phyloP scores from a whole-genome alignment of 352 stramenopile species.

The Globisporangium splendens region DNA sequence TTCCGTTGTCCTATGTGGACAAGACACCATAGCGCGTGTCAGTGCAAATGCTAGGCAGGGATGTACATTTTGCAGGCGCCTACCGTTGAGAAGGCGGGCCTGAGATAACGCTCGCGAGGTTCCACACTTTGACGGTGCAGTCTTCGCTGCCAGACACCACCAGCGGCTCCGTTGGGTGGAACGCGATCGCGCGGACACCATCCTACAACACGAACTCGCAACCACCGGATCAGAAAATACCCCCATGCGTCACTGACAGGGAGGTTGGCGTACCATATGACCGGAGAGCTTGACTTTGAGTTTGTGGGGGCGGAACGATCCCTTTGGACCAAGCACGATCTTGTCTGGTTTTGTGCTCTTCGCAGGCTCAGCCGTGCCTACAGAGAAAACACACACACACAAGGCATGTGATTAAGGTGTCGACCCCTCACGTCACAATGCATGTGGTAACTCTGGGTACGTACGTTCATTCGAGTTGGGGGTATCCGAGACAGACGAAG shows the following conservation, averaged over 20 bases:
- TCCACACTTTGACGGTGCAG: conserved; percentile 84
- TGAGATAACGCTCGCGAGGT: conserved; percentile 52
- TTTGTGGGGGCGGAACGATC: conserved; percentile 70
- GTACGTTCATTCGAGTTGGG: conserved; percentile 29
- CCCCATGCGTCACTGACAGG: neutral
- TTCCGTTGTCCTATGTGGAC: conserved; percentile 43
- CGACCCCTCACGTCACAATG: too few relatives aligned
- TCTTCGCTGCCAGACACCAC: conserved; percentile 84
- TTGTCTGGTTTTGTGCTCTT: conserved; percentile 40
- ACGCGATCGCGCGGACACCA: conserved; percentile 67
- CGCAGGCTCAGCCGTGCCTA: conserved; percentile 24
- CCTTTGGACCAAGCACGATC: conserved; percentile 52
- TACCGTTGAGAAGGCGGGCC: conserved; percentile 66
- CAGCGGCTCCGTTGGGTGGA: conserved; percentile 79
- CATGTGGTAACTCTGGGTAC: conserved; percentile 10
- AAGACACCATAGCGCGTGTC: neutral
- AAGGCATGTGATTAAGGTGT: too few relatives aligned
- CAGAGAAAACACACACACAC: neutral
- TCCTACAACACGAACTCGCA: conserved; percentile 33
- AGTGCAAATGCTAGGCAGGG: neutral
- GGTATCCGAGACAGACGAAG: conserved; percentile 25
- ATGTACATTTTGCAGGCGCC: neutral
- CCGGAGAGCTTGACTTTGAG: conserved; percentile 84
- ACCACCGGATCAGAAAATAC: conserved; percentile 4
- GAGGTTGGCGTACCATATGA: conserved; percentile 57